phyloP scores from a whole-genome alignment of 768 basidiomycete species.

The Leccinum variicolor region DNA sequence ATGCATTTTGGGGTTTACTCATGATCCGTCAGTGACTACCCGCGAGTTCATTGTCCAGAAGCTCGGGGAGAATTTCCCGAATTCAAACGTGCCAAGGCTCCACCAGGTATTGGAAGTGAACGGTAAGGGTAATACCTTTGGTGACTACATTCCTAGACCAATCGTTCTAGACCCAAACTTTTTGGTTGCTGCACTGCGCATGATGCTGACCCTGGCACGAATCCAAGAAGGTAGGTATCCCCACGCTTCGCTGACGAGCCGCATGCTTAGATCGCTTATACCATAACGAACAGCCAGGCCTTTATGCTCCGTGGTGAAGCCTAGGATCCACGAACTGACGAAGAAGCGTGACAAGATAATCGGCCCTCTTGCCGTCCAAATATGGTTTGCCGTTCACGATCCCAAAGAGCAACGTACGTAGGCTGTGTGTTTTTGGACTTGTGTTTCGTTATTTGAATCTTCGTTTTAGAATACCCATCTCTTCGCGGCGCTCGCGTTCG shows the following conservation, averaged over 20 bases:
- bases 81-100: constrained; percentile 6
- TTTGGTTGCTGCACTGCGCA: constrained; percentile 17
- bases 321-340: constrained; percentile 13
- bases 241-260: not conserved
- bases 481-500: constrained; percentile 6
- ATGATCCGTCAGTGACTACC: constrained; percentile 6
- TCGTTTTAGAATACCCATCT: constrained; percentile 7
- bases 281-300: not conserved
- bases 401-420: constrained; percentile 2
- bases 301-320: constrained; percentile 4
- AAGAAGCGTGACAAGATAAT: constrained; percentile 2
- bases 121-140: not conserved
- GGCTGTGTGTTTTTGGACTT: not conserved
- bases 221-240: constrained; percentile 12
- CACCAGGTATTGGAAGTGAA: constrained; percentile 9
- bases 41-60: not conserved
- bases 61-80: not conserved
- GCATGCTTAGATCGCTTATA: not conserved
- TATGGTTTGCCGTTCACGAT: constrained; percentile 14
- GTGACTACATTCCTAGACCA: not conserved
- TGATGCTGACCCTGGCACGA: constrained; percentile 13
- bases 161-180: constrained; percentile 3
- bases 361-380: constrained; percentile 21
- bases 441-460: not conserved
- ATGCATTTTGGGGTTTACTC: not conserved